These are phyloP conservation scores for Cicer judaicum DNA, from an alignment of 306 rosid genomes.

Conservation along the genomic window DNA sequence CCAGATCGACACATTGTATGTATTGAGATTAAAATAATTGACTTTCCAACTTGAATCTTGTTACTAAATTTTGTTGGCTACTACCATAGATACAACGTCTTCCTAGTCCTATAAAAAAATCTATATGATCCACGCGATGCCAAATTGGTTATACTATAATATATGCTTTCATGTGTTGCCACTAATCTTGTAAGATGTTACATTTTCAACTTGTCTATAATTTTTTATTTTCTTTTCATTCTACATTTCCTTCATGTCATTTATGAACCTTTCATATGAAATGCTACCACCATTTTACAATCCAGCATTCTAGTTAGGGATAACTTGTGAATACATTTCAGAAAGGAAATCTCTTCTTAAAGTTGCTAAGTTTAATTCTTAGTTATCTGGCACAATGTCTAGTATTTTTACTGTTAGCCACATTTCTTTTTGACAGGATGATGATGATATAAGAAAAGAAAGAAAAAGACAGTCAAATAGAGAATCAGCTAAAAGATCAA, in stretches of 20 bases:
- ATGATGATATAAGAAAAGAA: conserved; percentile 53
- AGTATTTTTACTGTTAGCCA: conserved; percentile 22
- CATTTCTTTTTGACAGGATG: conserved; percentile 55
- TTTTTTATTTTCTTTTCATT: background rate
- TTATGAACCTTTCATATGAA: conserved; percentile 4
- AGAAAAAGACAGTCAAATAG: conserved; percentile 64
- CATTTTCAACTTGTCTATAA: conserved; percentile 5
- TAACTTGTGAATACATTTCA: conserved; percentile 13
- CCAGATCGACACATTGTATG: background rate
- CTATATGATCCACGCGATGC: background rate
- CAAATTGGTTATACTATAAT: conserved; percentile 1
- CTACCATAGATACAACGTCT: background rate
- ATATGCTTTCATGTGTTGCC: background rate
- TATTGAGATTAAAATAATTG: background rate
- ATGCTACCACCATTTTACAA: conserved; percentile 3
- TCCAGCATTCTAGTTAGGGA: conserved; percentile 23
- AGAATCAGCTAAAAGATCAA: conserved; percentile 71
- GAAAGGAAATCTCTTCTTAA: conserved; percentile 21
- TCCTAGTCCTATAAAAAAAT: background rate
- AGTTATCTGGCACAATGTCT: background rate
- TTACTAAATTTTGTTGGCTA: background rate
- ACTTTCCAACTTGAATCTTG: conserved; percentile 8
- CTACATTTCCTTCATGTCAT: conserved; percentile 4
- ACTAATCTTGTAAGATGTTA: conserved; percentile 8
- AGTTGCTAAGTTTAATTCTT: conserved; percentile 24